A percentile compares a stretch with the other conserved stretches of the same genome.
Conservation (phyloP, 495 filamentous ascomycete genomes). For the Tuber indicum region DNA sequence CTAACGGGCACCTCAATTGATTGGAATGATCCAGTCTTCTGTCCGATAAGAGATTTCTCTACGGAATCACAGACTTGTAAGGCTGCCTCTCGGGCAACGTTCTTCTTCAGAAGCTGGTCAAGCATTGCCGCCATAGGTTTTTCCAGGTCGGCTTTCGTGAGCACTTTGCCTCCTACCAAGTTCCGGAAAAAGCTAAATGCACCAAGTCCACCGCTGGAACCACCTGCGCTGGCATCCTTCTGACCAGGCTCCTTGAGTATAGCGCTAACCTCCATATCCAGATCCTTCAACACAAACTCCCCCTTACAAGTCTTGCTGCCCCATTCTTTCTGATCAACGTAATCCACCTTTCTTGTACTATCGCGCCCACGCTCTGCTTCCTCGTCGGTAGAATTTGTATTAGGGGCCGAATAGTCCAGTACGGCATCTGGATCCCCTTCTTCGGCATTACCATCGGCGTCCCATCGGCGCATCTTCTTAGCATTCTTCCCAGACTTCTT, state of each 20-base stretch:
- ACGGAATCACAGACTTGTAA: constrained; percentile 86
- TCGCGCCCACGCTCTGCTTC: constrained; percentile 45
- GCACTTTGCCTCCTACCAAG: constrained; percentile 83
- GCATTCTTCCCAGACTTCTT: constrained; percentile 66
- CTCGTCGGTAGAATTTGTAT: constrained; percentile 48
- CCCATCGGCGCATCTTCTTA: constrained; percentile 87
- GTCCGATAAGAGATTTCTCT: constrained; percentile 76
- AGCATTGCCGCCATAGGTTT: constrained; percentile 94
- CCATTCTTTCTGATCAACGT: constrained; percentile 70
- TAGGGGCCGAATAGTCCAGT: constrained; percentile 76
- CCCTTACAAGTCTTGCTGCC: constrained; percentile 78
- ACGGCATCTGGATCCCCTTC: constrained; percentile 68
- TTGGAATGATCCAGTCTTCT: constrained; percentile 89
- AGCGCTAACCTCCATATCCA: constrained; percentile 87
- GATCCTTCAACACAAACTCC: constrained; percentile 85
- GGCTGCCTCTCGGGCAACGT: constrained; percentile 90
- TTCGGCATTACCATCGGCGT: constrained; percentile 77
- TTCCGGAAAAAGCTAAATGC: constrained; percentile 73
- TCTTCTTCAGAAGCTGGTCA: constrained; percentile 89
- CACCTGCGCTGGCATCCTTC: constrained; percentile 49
- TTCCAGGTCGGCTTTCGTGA: constrained; percentile 78
- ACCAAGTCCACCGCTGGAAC: constrained; percentile 51
- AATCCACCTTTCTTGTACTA: constrained; percentile 50
- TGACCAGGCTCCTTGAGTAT: constrained; percentile 68
- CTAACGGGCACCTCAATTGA: constrained; percentile 76